Evolutionary conservation across 2,329 filamentous ascomycete species (phyloP), one percentile per base, ranked within the genome.

Genomic region (Seiridium unicorne): DNA sequence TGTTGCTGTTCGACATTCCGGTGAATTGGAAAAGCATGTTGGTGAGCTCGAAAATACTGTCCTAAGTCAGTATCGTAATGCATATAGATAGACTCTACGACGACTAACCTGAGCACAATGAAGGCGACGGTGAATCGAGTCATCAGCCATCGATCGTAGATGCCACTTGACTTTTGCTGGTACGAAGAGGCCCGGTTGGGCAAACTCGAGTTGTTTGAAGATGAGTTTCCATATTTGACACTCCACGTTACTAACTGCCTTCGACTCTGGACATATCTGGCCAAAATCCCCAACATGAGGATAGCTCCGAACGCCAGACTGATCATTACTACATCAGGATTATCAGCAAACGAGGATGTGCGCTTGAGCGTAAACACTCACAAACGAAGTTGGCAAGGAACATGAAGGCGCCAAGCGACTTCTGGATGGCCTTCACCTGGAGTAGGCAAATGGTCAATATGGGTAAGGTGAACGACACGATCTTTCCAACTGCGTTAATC

Each of bases 141-240:
- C 11, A 81, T 66, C 5, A 81, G 70, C 71, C 77, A 80, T 40
- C 69, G 71, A 61, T 81, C 78, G 62, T 81, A 81, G 7, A 80
- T 78, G 31, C 69, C 51, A 58, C 48, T 62, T 60, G 36, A 51
- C 55, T 61, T 62, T 8, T 51, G 18, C 36, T 44, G 40, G 8
- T 38, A 11, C 6, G 46, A 13, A 2, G 10, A 11, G 8, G 35
- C 40, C 8, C 47, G 32, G 9, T 35, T 6, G 18, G 46, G 26
- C n/a, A 44, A 18, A 11, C 32, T 46, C 13, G 57, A 59, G 18
- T 26, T 32, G 9, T 26, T 44, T 3, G 48, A 57, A 11, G 35
- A 40, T 5, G 53, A 44, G 38, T 69, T 72, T 55, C 64, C 72
- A 63, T 72, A 76, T 34, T 51, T 69, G 38, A 70, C 70, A 53